Evolutionary conservation across 306 rosid species (phyloP).

Genomic region (Sicyos baderoa): DNA sequence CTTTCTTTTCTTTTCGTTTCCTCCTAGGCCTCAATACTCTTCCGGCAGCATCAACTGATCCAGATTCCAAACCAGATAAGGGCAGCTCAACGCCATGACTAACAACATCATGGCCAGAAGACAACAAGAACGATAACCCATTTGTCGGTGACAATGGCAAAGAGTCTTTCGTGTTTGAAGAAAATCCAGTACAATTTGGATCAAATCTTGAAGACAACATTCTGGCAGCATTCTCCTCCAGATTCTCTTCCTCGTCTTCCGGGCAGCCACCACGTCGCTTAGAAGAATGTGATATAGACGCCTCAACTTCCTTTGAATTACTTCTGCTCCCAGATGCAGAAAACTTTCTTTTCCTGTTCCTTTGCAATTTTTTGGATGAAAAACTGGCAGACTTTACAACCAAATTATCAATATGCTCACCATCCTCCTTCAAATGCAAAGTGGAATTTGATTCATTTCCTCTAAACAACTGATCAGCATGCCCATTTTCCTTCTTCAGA

Average conservation of each 20-base stretch:
- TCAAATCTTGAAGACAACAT: conserved; percentile 98
- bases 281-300: conserved; percentile 29
- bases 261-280: conserved; percentile 37
- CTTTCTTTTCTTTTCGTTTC: conserved; percentile 48
- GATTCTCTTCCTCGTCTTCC: conserved; percentile 85
- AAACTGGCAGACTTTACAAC: conserved; percentile 37
- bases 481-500: conserved; percentile 37
- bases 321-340: conserved; percentile 29
- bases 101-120: conserved; percentile 47
- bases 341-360: conserved; percentile 42
- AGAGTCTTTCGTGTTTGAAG: conserved; percentile 44
- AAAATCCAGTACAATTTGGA: conserved; percentile 86
- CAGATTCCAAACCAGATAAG: conserved; percentile 43
- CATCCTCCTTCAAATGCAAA: conserved; percentile 21
- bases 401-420: conserved; percentile 22
- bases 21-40: conserved; percentile 80
- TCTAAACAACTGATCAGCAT: not conserved
- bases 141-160: conserved; percentile 32
- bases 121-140: conserved; percentile 39
- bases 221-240: conserved; percentile 93
- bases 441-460: conserved; percentile 21
- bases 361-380: conserved; percentile 37
- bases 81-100: conserved; percentile 35
- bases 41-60: conserved; percentile 56
- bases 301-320: conserved; percentile 38